Percentiles rank a stretch among this genome's conserved stretches.
These are phyloP conservation scores for Globisporangium barbulae DNA, from an alignment of 352 stramenopile genomes.

Conservation along the genomic window DNA sequence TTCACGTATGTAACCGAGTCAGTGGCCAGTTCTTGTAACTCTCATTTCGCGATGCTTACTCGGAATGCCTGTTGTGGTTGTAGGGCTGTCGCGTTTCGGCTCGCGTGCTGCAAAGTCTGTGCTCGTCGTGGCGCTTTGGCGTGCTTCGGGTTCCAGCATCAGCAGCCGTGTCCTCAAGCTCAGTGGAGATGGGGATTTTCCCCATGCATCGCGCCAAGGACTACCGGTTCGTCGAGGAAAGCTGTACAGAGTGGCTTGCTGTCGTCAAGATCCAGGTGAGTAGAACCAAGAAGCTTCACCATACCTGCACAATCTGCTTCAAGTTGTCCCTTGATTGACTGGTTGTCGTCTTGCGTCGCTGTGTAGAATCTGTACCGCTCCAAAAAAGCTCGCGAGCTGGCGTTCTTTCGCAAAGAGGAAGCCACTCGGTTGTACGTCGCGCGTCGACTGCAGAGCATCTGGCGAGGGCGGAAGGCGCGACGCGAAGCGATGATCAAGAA, in stretches of 20 bases:
- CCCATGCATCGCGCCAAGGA: constrained; percentile 66
- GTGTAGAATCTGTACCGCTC: constrained; percentile 58
- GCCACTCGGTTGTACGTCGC: constrained; percentile 38
- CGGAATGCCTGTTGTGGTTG: neutral
- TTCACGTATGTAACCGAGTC: constrained; percentile 24
- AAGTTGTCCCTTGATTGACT: neutral
- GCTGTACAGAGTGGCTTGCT: constrained; percentile 47
- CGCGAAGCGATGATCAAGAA: constrained; percentile 44
- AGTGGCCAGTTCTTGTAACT: neutral
- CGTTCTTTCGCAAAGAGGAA: constrained; percentile 32
- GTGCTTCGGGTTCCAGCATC: constrained; percentile 36
- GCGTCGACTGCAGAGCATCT: constrained; percentile 60
- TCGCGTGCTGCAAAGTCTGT: constrained; percentile 55
- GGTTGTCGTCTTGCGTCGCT: neutral
- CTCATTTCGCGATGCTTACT: neutral
- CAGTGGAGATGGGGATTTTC: constrained; percentile 56
- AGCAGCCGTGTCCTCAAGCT: constrained; percentile 15
- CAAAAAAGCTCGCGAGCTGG: constrained; percentile 33
- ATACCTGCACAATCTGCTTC: neutral
- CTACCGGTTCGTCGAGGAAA: constrained; percentile 56
- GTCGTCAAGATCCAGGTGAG: constrained; percentile 57
- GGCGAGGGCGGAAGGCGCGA: constrained; percentile 47
- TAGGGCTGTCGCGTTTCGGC: constrained; percentile 59
- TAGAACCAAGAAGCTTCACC: neutral
- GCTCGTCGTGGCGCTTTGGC: constrained; percentile 64